Evolutionary conservation across 2,329 filamentous ascomycete genomes (phyloP).

Genomic region (Ophiostoma sp.): DNA sequence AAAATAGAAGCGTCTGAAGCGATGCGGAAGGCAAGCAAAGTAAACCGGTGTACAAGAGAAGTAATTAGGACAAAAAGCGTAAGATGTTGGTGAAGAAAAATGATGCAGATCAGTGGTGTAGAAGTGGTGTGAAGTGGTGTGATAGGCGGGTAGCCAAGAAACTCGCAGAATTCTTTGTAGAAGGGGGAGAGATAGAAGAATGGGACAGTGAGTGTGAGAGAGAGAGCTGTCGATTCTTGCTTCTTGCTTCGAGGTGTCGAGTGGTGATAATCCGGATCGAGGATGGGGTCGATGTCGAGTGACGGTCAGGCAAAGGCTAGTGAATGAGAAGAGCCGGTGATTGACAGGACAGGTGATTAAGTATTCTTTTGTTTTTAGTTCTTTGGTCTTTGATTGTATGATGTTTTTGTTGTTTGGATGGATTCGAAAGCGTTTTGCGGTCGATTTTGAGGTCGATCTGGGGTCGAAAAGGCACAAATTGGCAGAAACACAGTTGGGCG

Average conservation of each 20-base stretch:
- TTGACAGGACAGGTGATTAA: background rate
- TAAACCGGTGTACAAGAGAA: conserved; percentile 10
- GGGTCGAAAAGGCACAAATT: conserved; percentile 7
- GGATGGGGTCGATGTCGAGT: background rate
- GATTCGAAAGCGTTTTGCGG: background rate
- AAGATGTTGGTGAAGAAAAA: conserved; percentile 10
- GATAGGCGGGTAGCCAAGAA: conserved; percentile 7
- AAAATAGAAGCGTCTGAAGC: background rate
- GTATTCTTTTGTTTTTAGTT: background rate
- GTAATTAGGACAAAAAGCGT: conserved; percentile 6
- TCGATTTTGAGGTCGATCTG: background rate
- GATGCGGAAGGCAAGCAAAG: background rate
- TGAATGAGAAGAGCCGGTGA: background rate
- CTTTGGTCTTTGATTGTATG: background rate
- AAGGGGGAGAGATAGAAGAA: background rate
- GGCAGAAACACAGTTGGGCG: conserved; percentile 11
- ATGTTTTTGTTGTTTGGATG: conserved; percentile 1
- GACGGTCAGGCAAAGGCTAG: background rate
- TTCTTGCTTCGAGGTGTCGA: conserved; percentile 7
- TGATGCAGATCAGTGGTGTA: background rate
- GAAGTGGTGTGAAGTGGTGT: conserved; percentile 6
- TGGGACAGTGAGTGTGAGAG: background rate
- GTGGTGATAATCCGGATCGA: conserved; percentile 4
- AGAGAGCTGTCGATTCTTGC: no score
- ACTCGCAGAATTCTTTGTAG: conserved; percentile 6